Percentiles rank a stretch among this genome's conserved stretches.
Evolutionary conservation across 257 asterid genomes (phyloP).

Genomic region (Penstemon davidsonii): DNA sequence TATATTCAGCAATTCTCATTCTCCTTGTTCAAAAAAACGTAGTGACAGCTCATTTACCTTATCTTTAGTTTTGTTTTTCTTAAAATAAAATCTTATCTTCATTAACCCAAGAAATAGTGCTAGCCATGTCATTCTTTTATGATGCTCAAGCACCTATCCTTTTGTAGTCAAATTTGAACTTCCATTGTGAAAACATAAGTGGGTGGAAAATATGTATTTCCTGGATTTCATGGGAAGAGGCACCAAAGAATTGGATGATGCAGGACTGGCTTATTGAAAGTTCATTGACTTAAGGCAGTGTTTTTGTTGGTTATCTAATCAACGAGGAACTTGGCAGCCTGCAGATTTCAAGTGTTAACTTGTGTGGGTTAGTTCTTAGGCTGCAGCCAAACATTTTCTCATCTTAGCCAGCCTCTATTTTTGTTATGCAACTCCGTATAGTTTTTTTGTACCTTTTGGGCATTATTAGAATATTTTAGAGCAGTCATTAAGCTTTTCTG

Average conservation of each 20-base stretch:
- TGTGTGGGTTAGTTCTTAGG: background rate
- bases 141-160: background rate
- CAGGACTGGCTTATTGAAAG: background rate
- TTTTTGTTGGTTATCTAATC: background rate
- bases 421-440: no score
- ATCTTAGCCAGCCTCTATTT: no score
- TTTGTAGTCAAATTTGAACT: background rate
- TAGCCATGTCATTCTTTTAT: no score
- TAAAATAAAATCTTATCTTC: no score
- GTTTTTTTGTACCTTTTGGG: no score
- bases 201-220: background rate
- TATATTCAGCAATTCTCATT: slow-evolving; percentile 11
- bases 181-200: background rate
- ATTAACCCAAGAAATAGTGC: no score
- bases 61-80: background rate
- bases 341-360: background rate
- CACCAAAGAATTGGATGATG: background rate
- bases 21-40: background rate
- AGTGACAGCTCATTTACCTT: background rate
- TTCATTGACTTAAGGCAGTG: background rate
- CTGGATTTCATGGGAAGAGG: background rate
- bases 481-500: no score
- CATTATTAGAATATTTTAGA: no score
- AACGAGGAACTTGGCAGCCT: background rate
- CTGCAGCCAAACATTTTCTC: background rate